Base-by-base conservation (phyloP, 2,329 filamentous ascomycete species). In the Zasmidium angulare region DNA sequence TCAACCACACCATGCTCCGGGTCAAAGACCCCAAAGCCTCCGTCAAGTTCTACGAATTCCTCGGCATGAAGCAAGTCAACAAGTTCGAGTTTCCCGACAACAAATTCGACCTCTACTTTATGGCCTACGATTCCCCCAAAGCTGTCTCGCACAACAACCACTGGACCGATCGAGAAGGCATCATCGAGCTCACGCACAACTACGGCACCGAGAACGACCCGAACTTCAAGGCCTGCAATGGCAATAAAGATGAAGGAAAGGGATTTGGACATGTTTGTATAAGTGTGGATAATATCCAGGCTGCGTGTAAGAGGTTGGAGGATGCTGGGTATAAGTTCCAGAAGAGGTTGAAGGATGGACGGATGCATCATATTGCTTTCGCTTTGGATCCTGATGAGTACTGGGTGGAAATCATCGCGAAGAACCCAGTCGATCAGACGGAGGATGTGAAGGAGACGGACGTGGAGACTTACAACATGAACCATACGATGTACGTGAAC, bases 1-100 rank as follows among this genome's bases (percentile, higher is more conserved):
- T 43, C 59, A 86, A 87, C 73, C 85, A 85, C 77, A 78, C 79
- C 69, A 84, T 80, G 53, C 60, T 63, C n/a, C 49, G 59, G 23
- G 89, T 98, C 73, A 98, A 98, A 78, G 92, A 99, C 78, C 93
- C 93, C 11, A 88, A 93, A 78, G 85, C 82, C 10, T 46, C 29
- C 84, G 86, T 98, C 76, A 89, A 93, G 68, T 99, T 96, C 78
- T 99, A 98, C 77, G 88, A 96, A 74, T 90, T 91, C 75, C 84
- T 99, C 19, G 95, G 95, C 69, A 87, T 98, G 84, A 92, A 83
- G 72, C 78, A 92, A 63, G 84, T 98, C 75, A 86, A 90, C 71
- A 90, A 93, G 78, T 82, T 95, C 50, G 81, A 89, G 63, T 90
- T 91, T 72, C 89, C 93, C 14, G 92, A 96, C 61, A 86, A 86